Conservation (phyloP, 805 yeast species). For the Wickerhamiella sorbophila region DNA sequence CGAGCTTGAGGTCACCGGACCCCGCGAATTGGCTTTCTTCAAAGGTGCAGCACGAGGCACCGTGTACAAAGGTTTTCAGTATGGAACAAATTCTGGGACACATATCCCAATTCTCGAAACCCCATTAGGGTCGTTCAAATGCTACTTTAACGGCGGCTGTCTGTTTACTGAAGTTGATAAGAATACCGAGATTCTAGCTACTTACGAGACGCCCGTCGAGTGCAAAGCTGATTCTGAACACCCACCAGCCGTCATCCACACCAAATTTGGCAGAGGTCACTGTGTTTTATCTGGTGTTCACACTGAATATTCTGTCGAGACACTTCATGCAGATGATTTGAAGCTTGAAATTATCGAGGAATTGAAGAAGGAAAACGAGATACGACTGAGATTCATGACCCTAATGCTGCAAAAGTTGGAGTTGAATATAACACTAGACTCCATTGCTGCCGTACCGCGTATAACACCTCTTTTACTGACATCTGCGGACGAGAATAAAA, state of each 20-base stretch:
- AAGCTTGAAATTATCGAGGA: conserved; percentile 27
- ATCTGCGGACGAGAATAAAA: not conserved
- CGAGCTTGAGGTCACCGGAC: conserved; percentile 65
- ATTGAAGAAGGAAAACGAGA: conserved; percentile 32
- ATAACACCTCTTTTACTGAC: conserved; percentile 46
- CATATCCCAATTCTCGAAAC: conserved; percentile 32
- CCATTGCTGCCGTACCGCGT: conserved; percentile 39
- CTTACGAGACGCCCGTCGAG: conserved; percentile 42
- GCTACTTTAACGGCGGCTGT: conserved; percentile 83
- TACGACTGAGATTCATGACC: conserved; percentile 43
- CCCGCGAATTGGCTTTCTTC: conserved; percentile 66
- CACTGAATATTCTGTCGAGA: conserved; percentile 53
- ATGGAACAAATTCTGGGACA: conserved; percentile 66
- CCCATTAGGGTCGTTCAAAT: conserved; percentile 8
- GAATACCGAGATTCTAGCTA: conserved; percentile 60
- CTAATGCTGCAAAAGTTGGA: conserved; percentile 47
- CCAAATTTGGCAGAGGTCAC: conserved; percentile 57
- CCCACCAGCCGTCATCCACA: conserved; percentile 58
- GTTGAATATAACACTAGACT: conserved; percentile 45
- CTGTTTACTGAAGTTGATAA: conserved; percentile 58
- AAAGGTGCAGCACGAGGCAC: conserved; percentile 78
- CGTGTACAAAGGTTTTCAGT: conserved; percentile 66
- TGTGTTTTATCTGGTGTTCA: conserved; percentile 76
- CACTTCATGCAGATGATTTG: conserved; percentile 27
- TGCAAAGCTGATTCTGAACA: conserved; percentile 29